Evolutionary conservation across 805 yeast species (phyloP).

Genomic region (Candida ovalis): DNA sequence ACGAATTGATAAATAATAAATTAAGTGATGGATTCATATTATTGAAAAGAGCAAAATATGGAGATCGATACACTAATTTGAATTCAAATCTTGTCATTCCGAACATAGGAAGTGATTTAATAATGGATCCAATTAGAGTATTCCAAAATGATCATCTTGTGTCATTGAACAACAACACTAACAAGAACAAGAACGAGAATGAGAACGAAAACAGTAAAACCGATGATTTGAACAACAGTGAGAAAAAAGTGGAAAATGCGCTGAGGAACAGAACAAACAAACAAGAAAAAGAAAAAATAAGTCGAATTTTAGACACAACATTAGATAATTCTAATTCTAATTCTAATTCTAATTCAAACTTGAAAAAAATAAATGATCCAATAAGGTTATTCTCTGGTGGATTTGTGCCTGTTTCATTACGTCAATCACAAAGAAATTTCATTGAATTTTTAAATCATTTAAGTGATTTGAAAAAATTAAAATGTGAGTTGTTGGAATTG

Average conservation of each 20-base stretch:
- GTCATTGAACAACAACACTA: background rate
- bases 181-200: background rate
- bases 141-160: background rate
- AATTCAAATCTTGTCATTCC: background rate
- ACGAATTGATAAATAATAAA: background rate
- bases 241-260: background rate
- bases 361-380: conserved; percentile 15
- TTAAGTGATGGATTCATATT: background rate
- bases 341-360: too few relatives aligned
- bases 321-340: background rate
- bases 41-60: background rate
- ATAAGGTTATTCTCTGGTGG: conserved; percentile 27
- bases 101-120: background rate
- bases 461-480: conserved; percentile 11
- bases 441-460: conserved; percentile 7
- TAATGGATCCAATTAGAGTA: background rate
- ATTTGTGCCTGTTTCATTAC: conserved; percentile 19
- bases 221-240: background rate
- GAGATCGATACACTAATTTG: background rate
- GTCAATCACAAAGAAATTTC: conserved; percentile 16
- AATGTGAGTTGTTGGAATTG: conserved; percentile 5
- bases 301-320: background rate
- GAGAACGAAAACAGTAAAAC: background rate
- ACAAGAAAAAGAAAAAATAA: background rate
- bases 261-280: background rate